Evolutionary conservation across 192 early-diverging fungal genomes (phyloP).

Genomic region (Mortierella hygrophila): DNA sequence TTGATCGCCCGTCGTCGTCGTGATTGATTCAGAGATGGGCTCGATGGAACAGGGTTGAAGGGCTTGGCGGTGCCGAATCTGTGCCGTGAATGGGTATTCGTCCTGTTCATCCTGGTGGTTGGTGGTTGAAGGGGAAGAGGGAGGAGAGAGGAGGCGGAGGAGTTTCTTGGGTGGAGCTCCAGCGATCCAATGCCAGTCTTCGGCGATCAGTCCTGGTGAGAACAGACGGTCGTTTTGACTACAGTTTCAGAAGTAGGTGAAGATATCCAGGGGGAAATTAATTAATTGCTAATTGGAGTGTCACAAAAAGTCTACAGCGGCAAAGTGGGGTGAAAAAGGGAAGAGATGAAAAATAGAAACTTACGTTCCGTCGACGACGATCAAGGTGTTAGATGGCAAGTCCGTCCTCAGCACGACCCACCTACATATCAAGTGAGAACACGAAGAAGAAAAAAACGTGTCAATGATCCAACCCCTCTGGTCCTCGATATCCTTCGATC

Average conservation of each 20-base stretch:
- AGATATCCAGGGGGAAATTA: too few species aligned
- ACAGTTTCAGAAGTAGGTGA: not conserved
- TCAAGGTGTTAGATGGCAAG: conserved; percentile 69
- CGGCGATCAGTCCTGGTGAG: conserved; percentile 38
- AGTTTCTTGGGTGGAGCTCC: conserved; percentile 30
- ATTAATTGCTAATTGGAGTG: too few species aligned
- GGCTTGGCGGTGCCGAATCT: conserved; percentile 49
- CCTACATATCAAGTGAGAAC: conserved; percentile 25
- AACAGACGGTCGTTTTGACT: conserved; percentile 45
- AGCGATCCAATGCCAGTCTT: conserved; percentile 51
- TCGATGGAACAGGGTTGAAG: conserved; percentile 48
- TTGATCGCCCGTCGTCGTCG: not conserved
- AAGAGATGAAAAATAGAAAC: conserved; percentile 5
- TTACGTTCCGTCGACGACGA: conserved; percentile 79
- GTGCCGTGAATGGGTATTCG: conserved; percentile 43
- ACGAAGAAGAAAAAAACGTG: not conserved
- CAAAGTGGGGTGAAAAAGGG: too few species aligned
- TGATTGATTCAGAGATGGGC: not conserved
- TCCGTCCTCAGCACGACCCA: conserved; percentile 86
- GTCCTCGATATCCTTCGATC: not conserved
- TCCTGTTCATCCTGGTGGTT: not conserved
- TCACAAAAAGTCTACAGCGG: too few species aligned
- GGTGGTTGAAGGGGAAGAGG: too few species aligned
- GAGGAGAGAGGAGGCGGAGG: not conserved
- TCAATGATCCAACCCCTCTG: not conserved